Conservation (phyloP, 1,139 yeast genomes). For the Candida smagusa region DNA sequence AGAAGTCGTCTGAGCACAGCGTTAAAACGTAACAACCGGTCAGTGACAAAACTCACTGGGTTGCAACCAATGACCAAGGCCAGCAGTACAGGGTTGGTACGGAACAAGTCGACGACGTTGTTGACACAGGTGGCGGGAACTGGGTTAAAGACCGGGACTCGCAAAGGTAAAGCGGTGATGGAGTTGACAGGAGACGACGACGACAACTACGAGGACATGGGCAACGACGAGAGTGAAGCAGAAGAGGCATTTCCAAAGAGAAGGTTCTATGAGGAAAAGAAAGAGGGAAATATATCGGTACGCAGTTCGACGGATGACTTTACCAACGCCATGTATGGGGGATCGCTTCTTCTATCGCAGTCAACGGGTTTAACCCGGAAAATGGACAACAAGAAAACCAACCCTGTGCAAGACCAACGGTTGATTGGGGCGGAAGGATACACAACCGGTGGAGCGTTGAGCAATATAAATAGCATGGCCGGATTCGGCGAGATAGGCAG, state of each 20-base stretch:
- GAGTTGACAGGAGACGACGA: constrained; percentile 25
- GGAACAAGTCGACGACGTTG: constrained; percentile 34
- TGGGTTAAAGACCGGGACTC: constrained; percentile 39
- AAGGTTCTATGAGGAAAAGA: not conserved
- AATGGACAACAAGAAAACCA: constrained; percentile 22
- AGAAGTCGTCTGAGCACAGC: constrained; percentile 20
- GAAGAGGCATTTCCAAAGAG: constrained; percentile 3
- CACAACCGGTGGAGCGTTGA: constrained; percentile 1
- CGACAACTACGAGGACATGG: constrained; percentile 14
- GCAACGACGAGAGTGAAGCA: constrained; percentile 6
- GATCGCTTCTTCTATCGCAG: constrained; percentile 42
- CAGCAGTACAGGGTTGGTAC: constrained; percentile 22
- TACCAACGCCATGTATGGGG: constrained; percentile 38
- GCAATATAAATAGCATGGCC: constrained; percentile 4
- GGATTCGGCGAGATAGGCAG: constrained; percentile 11
- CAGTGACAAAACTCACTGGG: constrained; percentile 35
- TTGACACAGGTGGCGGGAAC: constrained; percentile 16
- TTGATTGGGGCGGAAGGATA: constrained; percentile 10
- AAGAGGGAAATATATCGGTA: constrained; percentile 7
- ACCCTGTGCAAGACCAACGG: constrained; percentile 10
- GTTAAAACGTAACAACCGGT: constrained; percentile 35
- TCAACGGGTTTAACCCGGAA: constrained; percentile 44
- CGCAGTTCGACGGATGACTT: constrained; percentile 31
- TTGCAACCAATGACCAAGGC: constrained; percentile 43
- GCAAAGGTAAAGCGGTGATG: constrained; percentile 41